Base-by-base conservation (phyloP, 169 alveolate genomes). In the Babesia bigemina region DNA sequence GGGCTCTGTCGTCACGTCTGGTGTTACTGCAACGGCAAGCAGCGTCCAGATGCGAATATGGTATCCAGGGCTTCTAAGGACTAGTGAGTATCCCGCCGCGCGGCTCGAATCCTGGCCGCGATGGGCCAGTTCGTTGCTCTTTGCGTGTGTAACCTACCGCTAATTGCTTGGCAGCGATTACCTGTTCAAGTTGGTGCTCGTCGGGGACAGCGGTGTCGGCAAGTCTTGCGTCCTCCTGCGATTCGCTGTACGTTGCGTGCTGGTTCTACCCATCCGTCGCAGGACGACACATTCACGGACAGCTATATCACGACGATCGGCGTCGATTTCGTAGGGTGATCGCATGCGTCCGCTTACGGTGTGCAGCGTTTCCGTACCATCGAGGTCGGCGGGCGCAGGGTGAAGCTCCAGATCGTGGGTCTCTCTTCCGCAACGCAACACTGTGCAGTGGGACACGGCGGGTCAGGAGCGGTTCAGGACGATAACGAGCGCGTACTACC, bases 201-300 rank as follows among this genome's bases (percentile, higher is more conserved):
- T 97, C 63, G 99, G 99, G 14, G 99, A 97, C 78, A 93, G 98
- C 36, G 99, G 99, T 21, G 99, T 97, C 0, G 99, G 99, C 33
- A 97, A 97, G 77, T 95, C 99, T 11, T 97, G 99, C 61, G 90
- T 97, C 55, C 91, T 97, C 17, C 94, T 97, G 67, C 92, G 99
- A 36, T 97, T 97, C 67, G 96, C 99, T 7, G 88, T 81, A 44
- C 13, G 67, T 33, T 73, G 24, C 96, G 70, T 75, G 62, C 47
- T 75, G 39, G 48, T 63, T 67, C 58, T 55, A 16, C 0, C 24
- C 21, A 45, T 28, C 6, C 22, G 26, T 14, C 26, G 63, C 67
- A 81, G 59, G 93, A 93, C 88, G 97, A 93, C 67, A 87, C 86
- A 58, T 95, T 92, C 83, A 88, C 97, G 1, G 97, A 92, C 81